Conservation (phyloP, 805 yeast genomes). For the Wickerhamiella spandovensis region DNA sequence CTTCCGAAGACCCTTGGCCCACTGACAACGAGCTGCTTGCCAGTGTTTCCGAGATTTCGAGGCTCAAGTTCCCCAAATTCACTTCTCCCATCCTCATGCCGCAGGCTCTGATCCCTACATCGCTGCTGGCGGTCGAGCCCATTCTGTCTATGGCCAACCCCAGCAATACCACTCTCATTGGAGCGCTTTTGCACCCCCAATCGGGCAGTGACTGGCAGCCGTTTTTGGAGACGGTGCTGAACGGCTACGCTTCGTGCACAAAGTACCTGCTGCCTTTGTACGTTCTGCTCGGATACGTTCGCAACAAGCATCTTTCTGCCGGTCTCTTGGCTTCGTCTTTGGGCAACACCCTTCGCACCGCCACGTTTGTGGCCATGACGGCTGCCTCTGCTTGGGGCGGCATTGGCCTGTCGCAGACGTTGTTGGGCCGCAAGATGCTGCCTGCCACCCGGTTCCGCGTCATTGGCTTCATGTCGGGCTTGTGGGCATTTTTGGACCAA, state of each 20-base stretch:
- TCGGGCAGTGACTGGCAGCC: conserved; percentile 17
- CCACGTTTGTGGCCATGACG: conserved; percentile 24
- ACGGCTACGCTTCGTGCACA: conserved; percentile 17
- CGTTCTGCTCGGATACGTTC: conserved; percentile 12
- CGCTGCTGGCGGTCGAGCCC: conserved; percentile 16
- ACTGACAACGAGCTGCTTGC: conserved; percentile 20
- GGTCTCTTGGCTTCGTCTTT: background rate
- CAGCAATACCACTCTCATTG: conserved; percentile 20
- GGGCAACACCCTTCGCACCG: conserved; percentile 21
- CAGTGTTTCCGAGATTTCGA: conserved; percentile 22
- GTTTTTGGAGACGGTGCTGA: conserved; percentile 16
- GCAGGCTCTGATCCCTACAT: conserved; percentile 10
- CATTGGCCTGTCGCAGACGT: conserved; percentile 23
- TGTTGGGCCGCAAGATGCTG: conserved; percentile 21
- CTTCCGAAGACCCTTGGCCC: conserved; percentile 24
- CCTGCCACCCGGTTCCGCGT: conserved; percentile 25
- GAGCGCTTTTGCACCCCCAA: conserved; percentile 24
- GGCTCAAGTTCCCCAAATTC: conserved; percentile 23
- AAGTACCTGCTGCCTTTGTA: conserved; percentile 23
- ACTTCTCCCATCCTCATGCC: conserved; percentile 21
- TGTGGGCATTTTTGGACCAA: conserved; percentile 28
- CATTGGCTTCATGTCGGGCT: conserved; percentile 30
- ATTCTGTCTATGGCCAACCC: conserved; percentile 24
- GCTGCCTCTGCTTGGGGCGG: conserved; percentile 29
- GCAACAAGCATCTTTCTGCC: background rate